Conservation (phyloP, 345 rosid species). For the Angophora floribunda region DNA sequence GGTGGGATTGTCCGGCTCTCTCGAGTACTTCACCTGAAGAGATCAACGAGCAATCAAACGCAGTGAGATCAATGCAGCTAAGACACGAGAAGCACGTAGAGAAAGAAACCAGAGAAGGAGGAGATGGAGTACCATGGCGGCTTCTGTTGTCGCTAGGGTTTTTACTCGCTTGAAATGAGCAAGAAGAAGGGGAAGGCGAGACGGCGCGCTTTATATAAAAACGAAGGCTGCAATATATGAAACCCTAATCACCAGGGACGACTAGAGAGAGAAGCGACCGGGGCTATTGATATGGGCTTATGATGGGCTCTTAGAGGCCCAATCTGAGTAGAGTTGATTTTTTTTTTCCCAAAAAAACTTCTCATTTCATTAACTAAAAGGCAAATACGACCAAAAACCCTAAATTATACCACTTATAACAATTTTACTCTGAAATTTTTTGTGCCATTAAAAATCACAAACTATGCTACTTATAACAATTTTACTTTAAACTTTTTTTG, state of each 20-base stretch:
- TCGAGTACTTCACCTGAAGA: conserved; percentile 88
- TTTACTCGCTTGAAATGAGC: neutral
- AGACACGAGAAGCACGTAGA: neutral
- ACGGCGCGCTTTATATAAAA: neutral
- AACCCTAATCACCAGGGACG: neutral
- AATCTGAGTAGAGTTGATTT: neutral
- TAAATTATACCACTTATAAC: too few relatives aligned
- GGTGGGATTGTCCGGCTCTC: conserved; percentile 84
- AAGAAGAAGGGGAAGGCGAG: neutral
- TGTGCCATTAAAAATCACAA: too few relatives aligned
- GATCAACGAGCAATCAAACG: neutral
- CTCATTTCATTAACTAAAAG: neutral
- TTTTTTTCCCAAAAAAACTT: neutral
- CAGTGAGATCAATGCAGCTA: neutral
- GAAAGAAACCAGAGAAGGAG: neutral
- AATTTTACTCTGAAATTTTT: too few relatives aligned
- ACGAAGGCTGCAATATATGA: neutral
- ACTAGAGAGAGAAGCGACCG: neutral
- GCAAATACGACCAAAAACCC: too few relatives aligned
- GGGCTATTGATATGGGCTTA: neutral
- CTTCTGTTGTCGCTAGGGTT: neutral
- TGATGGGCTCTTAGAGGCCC: neutral
- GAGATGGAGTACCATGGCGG: conserved; percentile 20
- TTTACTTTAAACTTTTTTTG: too few relatives aligned
- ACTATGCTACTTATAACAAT: too few relatives aligned